Conservation (phyloP, 495 filamentous ascomycete genomes). For the Xylaria sp. region DNA sequence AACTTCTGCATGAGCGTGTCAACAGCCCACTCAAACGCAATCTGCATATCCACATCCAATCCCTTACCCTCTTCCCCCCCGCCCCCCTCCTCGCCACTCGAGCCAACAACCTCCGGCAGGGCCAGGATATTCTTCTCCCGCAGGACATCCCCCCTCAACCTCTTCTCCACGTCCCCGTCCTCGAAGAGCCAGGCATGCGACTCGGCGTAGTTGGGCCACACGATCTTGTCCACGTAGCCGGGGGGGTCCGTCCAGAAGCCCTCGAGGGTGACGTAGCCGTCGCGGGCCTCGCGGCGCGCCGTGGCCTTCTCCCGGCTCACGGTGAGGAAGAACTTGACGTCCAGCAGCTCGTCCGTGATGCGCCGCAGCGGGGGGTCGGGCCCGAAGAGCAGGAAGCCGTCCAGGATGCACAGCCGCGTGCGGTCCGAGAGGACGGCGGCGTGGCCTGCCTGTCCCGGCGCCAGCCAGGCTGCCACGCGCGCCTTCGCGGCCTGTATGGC, state of each 20-base stretch:
- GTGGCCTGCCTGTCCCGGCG: constrained; percentile 44
- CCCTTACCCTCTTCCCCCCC: constrained; percentile 29
- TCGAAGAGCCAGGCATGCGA: constrained; percentile 80
- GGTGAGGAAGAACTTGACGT: constrained; percentile 77
- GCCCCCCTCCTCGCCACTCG: neutral
- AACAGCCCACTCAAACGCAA: constrained; percentile 62
- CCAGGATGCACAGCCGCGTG: constrained; percentile 65
- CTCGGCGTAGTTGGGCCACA: constrained; percentile 91
- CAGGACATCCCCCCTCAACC: constrained; percentile 52
- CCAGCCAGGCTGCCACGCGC: constrained; percentile 51
- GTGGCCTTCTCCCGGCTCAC: constrained; percentile 67
- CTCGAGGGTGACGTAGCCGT: constrained; percentile 85
- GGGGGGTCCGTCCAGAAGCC: constrained; percentile 95
- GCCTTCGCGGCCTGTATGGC: constrained; percentile 47
- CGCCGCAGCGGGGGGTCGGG: constrained; percentile 36
- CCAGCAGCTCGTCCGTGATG: constrained; percentile 63
- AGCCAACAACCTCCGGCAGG: constrained; percentile 27
- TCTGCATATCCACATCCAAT: constrained; percentile 57
- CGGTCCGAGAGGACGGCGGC: constrained; percentile 24
- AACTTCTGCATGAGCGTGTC: constrained; percentile 52
- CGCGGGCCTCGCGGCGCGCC: constrained; percentile 70
- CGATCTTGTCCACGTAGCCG: constrained; percentile 91
- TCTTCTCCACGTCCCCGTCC: constrained; percentile 65
- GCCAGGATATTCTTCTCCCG: constrained; percentile 54
- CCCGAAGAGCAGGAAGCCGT: constrained; percentile 85